phyloP scores from a whole-genome alignment of 331 rosid species.

The Rhamnella rubrinervis region DNA sequence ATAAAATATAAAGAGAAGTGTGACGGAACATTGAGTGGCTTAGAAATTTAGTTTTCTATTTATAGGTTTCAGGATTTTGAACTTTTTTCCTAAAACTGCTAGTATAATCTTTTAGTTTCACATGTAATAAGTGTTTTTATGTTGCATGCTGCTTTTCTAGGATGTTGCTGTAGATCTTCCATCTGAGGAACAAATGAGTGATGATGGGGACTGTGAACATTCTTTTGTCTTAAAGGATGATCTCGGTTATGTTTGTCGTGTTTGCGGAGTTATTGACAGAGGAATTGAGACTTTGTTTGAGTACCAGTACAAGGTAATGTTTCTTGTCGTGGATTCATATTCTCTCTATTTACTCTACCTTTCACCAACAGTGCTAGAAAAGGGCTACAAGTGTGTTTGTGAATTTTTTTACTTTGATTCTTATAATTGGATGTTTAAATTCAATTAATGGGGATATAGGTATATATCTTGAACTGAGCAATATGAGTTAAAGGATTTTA shows the following conservation, averaged over 20 bases:
- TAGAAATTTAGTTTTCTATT: not conserved
- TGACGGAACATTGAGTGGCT: not conserved
- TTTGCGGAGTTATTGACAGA: slow-evolving; percentile 79
- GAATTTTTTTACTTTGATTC: too few relatives aligned
- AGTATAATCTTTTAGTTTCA: not conserved
- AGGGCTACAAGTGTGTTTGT: not conserved
- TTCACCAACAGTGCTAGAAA: not conserved
- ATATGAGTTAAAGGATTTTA: too few relatives aligned
- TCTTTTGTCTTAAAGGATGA: slow-evolving; percentile 90
- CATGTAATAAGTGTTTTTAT: not conserved
- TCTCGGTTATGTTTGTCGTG: slow-evolving; percentile 87
- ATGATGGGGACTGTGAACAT: slow-evolving; percentile 74
- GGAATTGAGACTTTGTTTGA: slow-evolving; percentile 84
- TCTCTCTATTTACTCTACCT: not conserved
- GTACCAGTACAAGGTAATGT: slow-evolving; percentile 82
- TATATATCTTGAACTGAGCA: too few relatives aligned
- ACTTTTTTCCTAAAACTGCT: not conserved
- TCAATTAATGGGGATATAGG: too few relatives aligned
- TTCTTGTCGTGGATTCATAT: slow-evolving; percentile 9
- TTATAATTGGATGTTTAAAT: too few relatives aligned
- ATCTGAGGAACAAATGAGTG: slow-evolving; percentile 37
- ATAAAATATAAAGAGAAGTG: not conserved
- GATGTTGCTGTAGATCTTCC: slow-evolving; percentile 51
- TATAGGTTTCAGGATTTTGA: not conserved
- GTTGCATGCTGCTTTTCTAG: slow-evolving; percentile 35